Conservation (phyloP, 805 yeast genomes). For the Sugiyamaella qingdaonensis region DNA sequence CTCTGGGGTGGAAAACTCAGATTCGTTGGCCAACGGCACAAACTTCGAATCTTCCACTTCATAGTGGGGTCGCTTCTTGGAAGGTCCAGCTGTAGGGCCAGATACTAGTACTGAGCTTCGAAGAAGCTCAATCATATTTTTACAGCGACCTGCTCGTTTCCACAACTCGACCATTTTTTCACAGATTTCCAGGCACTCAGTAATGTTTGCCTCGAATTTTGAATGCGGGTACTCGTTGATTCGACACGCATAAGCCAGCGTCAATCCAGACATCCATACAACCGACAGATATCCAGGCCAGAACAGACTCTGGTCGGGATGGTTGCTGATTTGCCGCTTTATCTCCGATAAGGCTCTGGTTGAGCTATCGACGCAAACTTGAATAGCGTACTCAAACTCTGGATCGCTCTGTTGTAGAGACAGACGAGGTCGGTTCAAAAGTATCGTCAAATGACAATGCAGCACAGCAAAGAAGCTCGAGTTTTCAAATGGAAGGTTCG, state of each 20-base stretch:
- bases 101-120: not conserved
- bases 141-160: constrained; percentile 1
- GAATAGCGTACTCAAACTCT: constrained; percentile 6
- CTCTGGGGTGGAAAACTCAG: too few relatives aligned
- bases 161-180: constrained; percentile 2
- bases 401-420: constrained; percentile 3
- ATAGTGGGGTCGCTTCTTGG: too few relatives aligned
- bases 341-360: not conserved
- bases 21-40: too few relatives aligned
- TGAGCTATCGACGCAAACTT: constrained; percentile 3
- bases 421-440: constrained; percentile 3
- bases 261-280: constrained; percentile 9
- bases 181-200: constrained; percentile 3
- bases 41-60: too few relatives aligned
- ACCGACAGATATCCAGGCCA: constrained; percentile 9
- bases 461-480: constrained; percentile 2
- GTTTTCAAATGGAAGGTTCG: constrained; percentile 4
- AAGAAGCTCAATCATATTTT: not conserved
- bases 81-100: too few relatives aligned
- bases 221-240: constrained; percentile 1
- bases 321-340: not conserved
- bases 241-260: constrained; percentile 2
- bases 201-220: not conserved
- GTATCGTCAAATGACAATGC: not conserved
- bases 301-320: constrained; percentile 2